phyloP scores from a whole-genome alignment of 257 asterid genomes.

The Nicotiana sylvestris region DNA sequence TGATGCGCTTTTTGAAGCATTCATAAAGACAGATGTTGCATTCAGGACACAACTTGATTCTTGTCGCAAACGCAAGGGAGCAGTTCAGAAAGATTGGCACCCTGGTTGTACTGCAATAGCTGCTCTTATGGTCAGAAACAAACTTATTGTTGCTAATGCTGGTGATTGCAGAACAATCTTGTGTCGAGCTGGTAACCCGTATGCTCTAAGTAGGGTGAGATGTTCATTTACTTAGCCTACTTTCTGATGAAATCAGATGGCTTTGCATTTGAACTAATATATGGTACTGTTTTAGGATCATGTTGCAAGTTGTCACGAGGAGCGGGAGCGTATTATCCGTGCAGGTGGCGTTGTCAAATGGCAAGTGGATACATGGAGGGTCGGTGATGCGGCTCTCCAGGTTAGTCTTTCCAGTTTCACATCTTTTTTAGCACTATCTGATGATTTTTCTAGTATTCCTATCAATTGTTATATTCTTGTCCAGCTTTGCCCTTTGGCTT shows the following conservation, averaged over 20 bases:
- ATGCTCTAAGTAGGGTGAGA: slow-evolving; percentile 83
- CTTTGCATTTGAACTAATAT: slow-evolving; percentile 7
- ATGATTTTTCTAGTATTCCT: not conserved
- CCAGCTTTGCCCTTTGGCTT: not conserved
- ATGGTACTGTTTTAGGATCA: slow-evolving; percentile 72
- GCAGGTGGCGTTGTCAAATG: slow-evolving; percentile 81
- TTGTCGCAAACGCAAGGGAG: slow-evolving; percentile 50
- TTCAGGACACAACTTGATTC: slow-evolving; percentile 63
- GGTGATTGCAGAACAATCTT: slow-evolving; percentile 90
- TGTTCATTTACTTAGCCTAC: not conserved
- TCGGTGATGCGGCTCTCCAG: slow-evolving; percentile 94
- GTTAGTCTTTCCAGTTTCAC: slow-evolving; percentile 32
- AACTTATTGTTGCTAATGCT: slow-evolving; percentile 89
- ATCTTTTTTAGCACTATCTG: not conserved
- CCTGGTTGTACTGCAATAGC: slow-evolving; percentile 96
- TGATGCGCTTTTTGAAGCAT: slow-evolving; percentile 70
- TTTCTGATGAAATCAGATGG: slow-evolving; percentile 7
- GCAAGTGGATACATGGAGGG: slow-evolving; percentile 95
- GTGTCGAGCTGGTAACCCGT: slow-evolving; percentile 69
- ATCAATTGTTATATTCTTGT: not conserved
- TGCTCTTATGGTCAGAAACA: slow-evolving; percentile 61
- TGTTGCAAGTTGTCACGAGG: slow-evolving; percentile 78
- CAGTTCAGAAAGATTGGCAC: slow-evolving; percentile 61
- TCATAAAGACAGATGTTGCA: slow-evolving; percentile 68
- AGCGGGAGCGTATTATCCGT: slow-evolving; percentile 70